These are phyloP conservation scores for Nicotiana undulata DNA, from an alignment of 257 asterid species.

Conservation along the genomic window DNA sequence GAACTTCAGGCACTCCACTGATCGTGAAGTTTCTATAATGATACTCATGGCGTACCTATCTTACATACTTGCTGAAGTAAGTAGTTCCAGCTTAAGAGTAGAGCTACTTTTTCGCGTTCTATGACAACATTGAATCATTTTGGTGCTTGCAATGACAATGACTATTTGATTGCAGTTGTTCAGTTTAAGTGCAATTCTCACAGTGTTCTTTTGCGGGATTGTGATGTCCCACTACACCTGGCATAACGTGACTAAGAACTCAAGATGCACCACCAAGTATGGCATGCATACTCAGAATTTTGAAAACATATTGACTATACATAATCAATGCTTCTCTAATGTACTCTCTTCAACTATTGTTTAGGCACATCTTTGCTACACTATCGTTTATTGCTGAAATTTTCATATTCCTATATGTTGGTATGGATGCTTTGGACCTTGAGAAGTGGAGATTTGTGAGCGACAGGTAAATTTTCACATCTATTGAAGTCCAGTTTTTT, in stretches of 20 bases:
- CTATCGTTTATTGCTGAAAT: slow-evolving; percentile 82
- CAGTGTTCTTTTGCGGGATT: slow-evolving; percentile 94
- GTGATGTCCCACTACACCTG: slow-evolving; percentile 98
- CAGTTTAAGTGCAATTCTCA: slow-evolving; percentile 83
- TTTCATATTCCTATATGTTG: slow-evolving; percentile 90
- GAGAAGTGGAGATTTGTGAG: slow-evolving; percentile 83
- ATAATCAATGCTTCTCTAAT: not conserved
- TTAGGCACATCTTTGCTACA: slow-evolving; percentile 91
- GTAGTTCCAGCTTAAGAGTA: slow-evolving; percentile 14
- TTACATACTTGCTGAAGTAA: slow-evolving; percentile 87
- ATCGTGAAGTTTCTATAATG: slow-evolving; percentile 96
- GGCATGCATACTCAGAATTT: slow-evolving; percentile 1
- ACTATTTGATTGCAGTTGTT: slow-evolving; percentile 49
- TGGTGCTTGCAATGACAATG: not conserved
- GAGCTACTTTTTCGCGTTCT: not conserved
- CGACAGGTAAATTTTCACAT: slow-evolving; percentile 43
- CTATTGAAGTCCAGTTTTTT: not conserved
- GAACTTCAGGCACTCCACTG: slow-evolving; percentile 80
- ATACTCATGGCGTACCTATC: slow-evolving; percentile 95
- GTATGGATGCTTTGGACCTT: slow-evolving; percentile 95
- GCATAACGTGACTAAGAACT: slow-evolving; percentile 94
- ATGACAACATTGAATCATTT: not conserved
- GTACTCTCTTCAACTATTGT: slow-evolving; percentile 2
- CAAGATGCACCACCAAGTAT: slow-evolving; percentile 91
- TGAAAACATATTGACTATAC: not conserved